Evolutionary conservation across 106 monocot species (phyloP).

Genomic region (Gastrodia elata): DNA sequence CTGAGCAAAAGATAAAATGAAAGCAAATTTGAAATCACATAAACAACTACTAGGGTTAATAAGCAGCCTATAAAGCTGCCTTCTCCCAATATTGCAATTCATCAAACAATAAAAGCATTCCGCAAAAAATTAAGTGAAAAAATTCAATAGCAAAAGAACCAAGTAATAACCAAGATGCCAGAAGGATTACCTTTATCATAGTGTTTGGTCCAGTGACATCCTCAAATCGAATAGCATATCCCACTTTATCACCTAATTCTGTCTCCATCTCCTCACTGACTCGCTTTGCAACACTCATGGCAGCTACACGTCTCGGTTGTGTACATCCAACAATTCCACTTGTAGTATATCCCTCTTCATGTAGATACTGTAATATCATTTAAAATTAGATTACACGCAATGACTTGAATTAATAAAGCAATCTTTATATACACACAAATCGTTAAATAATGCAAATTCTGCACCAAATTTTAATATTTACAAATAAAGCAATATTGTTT

Average conservation of each 20-base stretch:
- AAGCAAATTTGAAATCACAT: too few relatives aligned
- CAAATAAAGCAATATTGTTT: too few relatives aligned
- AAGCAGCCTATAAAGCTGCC: neutral
- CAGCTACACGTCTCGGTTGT: constrained; percentile 94
- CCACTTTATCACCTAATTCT: constrained; percentile 77
- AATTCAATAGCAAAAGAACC: neutral
- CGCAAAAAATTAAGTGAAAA: neutral
- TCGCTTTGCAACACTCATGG: constrained; percentile 94
- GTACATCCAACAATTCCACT: constrained; percentile 81
- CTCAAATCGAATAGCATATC: constrained; percentile 92
- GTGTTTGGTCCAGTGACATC: constrained; percentile 79
- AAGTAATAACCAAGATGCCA: too few relatives aligned
- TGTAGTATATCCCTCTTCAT: constrained; percentile 72
- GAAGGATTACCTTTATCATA: constrained; percentile 57
- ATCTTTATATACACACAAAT: too few relatives aligned
- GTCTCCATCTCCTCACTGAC: constrained; percentile 93
- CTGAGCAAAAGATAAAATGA: too few relatives aligned
- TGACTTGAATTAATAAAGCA: neutral
- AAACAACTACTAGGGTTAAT: too few relatives aligned
- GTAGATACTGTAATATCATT: constrained; percentile 50
- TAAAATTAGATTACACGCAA: neutral
- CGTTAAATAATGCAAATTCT: too few relatives aligned
- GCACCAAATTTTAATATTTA: too few relatives aligned
- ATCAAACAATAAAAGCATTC: neutral
- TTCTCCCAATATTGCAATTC: neutral